A percentile compares a stretch with the other conserved stretches of the same genome.
phyloP scores from a whole-genome alignment of 345 rosid genomes.

The Melaleuca quinquenervia region DNA sequence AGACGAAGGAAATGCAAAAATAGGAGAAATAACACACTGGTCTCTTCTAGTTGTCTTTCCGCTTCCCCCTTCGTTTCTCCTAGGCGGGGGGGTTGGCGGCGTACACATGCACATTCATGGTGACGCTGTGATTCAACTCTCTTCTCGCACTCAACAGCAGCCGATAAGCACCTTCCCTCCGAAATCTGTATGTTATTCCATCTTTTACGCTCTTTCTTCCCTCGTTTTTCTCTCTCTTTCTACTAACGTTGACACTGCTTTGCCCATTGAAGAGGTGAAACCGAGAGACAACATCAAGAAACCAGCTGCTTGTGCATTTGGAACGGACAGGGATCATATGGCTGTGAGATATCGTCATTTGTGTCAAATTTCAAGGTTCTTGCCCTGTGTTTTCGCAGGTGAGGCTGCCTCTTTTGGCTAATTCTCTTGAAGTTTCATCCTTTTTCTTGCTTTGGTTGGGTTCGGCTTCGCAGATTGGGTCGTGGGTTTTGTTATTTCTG shows the following conservation, averaged over 20 bases:
- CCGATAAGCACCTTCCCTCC: background rate
- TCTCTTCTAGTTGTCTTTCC: background rate
- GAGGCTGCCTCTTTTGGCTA: background rate
- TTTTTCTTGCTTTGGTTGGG: background rate
- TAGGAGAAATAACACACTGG: background rate
- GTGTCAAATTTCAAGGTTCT: constrained; percentile 24
- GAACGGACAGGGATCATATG: constrained; percentile 13
- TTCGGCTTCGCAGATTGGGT: background rate
- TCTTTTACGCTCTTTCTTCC: background rate
- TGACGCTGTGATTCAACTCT: background rate
- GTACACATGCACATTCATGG: background rate
- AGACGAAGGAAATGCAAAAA: background rate
- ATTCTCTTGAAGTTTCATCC: background rate
- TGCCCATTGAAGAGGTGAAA: background rate
- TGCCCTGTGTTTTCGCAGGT: constrained; percentile 42
- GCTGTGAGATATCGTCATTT: constrained; percentile 13
- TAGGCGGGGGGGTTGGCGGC: background rate
- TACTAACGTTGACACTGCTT: background rate
- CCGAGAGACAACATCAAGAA: background rate
- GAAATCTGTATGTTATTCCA: background rate
- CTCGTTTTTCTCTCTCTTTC: background rate
- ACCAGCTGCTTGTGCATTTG: background rate
- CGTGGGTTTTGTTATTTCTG: background rate
- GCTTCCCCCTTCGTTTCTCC: background rate
- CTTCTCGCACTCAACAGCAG: background rate